A percentile compares a stretch with the other conserved stretches of the same genome.
phyloP scores from a whole-genome alignment of 2,329 filamentous ascomycete genomes.

The Cladosporium austrohemisphaericum region DNA sequence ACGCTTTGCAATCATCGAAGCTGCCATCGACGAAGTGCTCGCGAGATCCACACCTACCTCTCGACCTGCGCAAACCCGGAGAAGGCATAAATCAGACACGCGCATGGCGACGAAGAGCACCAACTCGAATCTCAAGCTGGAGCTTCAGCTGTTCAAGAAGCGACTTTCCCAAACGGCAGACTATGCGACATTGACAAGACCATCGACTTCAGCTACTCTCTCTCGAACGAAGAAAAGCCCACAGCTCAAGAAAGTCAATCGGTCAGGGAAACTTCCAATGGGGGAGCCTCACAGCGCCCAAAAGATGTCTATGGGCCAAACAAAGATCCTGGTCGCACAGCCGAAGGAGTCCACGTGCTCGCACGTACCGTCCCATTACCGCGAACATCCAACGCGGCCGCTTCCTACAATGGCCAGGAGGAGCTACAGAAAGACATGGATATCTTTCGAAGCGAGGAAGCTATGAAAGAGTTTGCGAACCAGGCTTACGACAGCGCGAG shows the following conservation, averaged over 20 bases:
- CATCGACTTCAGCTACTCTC: no score
- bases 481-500: neutral
- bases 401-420: neutral
- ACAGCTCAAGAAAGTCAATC: no score
- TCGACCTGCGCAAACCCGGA: no score
- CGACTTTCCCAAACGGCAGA: neutral
- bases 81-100: no score
- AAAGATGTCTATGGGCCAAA: no score
- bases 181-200: no score
- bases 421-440: neutral
- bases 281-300: no score
- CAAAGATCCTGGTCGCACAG: neutral
- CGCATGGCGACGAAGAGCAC: no score
- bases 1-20: constrained; percentile 4
- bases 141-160: neutral
- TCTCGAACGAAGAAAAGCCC: no score
- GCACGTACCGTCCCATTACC: neutral
- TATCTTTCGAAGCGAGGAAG: neutral
- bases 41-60: neutral
- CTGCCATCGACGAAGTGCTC: constrained; percentile 3
- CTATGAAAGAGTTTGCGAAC: neutral
- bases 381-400: neutral
- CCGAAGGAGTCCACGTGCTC: neutral
- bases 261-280: no score
- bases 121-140: no score